Percentiles rank a stretch among this genome's conserved stretches.
Evolutionary conservation across 768 basidiomycete species (phyloP).

Genomic region (Tulasnella sp.): DNA sequence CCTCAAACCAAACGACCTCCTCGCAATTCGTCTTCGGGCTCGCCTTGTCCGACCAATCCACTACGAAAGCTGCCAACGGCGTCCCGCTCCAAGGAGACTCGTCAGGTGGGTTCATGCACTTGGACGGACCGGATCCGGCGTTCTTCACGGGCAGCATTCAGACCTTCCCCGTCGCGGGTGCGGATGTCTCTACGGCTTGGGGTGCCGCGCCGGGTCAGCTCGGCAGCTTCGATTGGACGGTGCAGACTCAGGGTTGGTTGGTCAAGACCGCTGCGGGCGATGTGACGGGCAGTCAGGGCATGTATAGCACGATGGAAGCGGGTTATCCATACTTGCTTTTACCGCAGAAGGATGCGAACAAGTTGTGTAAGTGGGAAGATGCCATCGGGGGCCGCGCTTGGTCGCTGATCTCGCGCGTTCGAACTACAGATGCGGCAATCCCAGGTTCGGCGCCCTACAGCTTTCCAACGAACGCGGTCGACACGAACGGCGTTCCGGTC

Average conservation of each 20-base stretch:
- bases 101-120: constrained; percentile 4
- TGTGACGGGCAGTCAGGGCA: constrained; percentile 1
- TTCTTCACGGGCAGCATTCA: constrained; percentile 8
- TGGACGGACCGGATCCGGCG: constrained; percentile 2
- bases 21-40: constrained; percentile 7
- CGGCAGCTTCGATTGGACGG: constrained; percentile 21
- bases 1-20: background rate
- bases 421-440: background rate
- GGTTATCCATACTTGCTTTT: constrained; percentile 18
- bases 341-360: constrained; percentile 8
- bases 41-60: background rate
- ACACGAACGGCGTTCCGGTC: background rate
- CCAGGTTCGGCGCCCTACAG: background rate
- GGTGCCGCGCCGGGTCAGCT: background rate
- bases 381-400: background rate
- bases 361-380: constrained; percentile 14
- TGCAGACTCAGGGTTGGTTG: constrained; percentile 11
- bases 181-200: background rate
- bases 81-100: background rate
- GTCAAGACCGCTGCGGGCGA: constrained; percentile 5
- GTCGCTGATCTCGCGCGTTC: no score
- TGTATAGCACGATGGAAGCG: constrained; percentile 19
- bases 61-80: background rate
- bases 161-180: background rate
- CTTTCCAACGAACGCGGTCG: background rate